Evolutionary conservation across 2,329 filamentous ascomycete species (phyloP).

Genomic region (Ceratocystis diversiconidia): DNA sequence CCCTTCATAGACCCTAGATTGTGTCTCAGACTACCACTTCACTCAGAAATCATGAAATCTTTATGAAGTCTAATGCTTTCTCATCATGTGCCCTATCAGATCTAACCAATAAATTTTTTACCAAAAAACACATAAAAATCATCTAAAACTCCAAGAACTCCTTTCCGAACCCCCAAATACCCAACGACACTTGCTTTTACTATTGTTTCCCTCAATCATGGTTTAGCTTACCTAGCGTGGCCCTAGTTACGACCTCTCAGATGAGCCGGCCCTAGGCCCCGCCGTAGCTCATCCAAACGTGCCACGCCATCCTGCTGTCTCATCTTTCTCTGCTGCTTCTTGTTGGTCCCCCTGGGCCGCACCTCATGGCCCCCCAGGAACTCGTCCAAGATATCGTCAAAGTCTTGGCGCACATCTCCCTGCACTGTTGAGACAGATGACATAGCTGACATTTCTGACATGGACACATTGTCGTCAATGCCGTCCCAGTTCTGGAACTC

Average conservation of each 20-base stretch:
- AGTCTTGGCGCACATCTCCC: slow-evolving; percentile 59
- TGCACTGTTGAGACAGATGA: slow-evolving; percentile 52
- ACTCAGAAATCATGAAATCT: too few relatives aligned
- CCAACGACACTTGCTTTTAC: slow-evolving; percentile 1
- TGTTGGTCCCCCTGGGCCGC: slow-evolving; percentile 45
- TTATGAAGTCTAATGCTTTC: too few relatives aligned
- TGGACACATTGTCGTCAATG: slow-evolving; percentile 32
- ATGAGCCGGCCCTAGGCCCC: slow-evolving; percentile 62
- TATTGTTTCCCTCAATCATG: neutral
- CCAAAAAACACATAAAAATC: neutral
- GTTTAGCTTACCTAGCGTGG: neutral
- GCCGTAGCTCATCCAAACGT: slow-evolving; percentile 80
- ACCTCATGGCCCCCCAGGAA: slow-evolving; percentile 50
- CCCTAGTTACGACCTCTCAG: slow-evolving; percentile 28
- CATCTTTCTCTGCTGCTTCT: slow-evolving; percentile 69
- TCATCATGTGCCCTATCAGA: too few relatives aligned
- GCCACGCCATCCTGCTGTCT: slow-evolving; percentile 68
- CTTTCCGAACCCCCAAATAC: neutral
- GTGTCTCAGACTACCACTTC: too few relatives aligned
- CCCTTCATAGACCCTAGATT: too few relatives aligned
- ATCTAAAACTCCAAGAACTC: neutral
- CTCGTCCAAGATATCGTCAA: slow-evolving; percentile 83
- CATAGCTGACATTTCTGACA: slow-evolving; percentile 44
- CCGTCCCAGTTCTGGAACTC: slow-evolving; percentile 38
- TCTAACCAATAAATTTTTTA: too few relatives aligned